Conservation (phyloP, 2,329 filamentous ascomycete species). For the Monilinia polystroma region DNA sequence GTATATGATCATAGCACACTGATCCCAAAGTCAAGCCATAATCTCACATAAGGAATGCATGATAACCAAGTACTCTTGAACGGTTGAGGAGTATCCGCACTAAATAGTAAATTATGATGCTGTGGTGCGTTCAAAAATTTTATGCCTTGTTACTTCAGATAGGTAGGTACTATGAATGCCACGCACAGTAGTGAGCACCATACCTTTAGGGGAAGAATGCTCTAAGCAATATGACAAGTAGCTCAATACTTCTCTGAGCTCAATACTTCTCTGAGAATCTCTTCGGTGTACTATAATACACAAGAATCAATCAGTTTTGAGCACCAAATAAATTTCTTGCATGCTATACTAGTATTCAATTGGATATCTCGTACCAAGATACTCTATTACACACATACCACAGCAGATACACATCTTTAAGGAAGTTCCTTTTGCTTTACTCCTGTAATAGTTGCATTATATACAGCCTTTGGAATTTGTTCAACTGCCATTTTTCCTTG, state of each 20-base stretch:
- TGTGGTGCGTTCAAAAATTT: conserved; percentile 38
- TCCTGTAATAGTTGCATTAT: conserved; percentile 41
- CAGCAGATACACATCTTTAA: conserved; percentile 44
- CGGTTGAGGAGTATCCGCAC: conserved; percentile 17
- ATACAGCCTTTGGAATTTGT: conserved; percentile 42
- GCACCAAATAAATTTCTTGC: background rate
- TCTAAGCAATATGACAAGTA: conserved; percentile 27
- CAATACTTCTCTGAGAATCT: conserved; percentile 24
- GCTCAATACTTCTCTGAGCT: conserved; percentile 24
- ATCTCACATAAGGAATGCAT: conserved; percentile 37
- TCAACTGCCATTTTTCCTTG: conserved; percentile 42
- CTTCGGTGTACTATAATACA: conserved; percentile 21
- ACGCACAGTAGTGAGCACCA: conserved; percentile 45
- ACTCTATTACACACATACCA: conserved; percentile 31
- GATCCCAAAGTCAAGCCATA: conserved; percentile 33
- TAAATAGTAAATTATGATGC: conserved; percentile 27
- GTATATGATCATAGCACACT: conserved; percentile 40
- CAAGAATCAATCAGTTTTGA: background rate
- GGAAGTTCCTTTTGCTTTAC: conserved; percentile 39
- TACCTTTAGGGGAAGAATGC: conserved; percentile 29
- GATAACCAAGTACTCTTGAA: conserved; percentile 28
- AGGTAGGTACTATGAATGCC: conserved; percentile 42
- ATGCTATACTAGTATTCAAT: background rate
- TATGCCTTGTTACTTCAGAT: conserved; percentile 40
- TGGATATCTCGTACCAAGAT: background rate